A percentile compares a stretch with the other conserved stretches of the same genome.
These are phyloP conservation scores for Leccinum truebloodii DNA, from an alignment of 768 basidiomycete genomes.

Conservation along the genomic window DNA sequence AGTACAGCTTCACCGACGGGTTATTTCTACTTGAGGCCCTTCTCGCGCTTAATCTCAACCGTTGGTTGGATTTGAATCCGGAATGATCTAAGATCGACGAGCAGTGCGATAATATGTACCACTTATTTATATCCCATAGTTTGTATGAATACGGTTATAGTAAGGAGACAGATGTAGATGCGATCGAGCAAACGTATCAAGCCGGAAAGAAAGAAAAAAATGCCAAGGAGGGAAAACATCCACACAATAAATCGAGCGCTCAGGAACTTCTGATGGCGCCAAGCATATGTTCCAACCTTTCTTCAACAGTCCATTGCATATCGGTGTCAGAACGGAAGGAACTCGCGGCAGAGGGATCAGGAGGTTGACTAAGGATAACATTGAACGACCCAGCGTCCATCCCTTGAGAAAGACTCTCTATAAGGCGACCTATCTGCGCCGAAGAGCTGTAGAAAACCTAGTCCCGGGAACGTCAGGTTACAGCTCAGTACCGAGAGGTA, in stretches of 20 bases:
- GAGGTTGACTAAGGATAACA: conserved; percentile 48
- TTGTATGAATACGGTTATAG: conserved; percentile 36
- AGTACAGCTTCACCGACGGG: conserved; percentile 64
- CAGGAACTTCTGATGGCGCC: conserved; percentile 36
- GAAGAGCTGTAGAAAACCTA: conserved; percentile 50
- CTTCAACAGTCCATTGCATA: conserved; percentile 71
- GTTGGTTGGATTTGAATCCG: conserved; percentile 67
- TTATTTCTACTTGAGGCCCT: conserved; percentile 62
- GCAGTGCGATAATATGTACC: conserved; percentile 16
- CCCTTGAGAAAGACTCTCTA: conserved; percentile 79
- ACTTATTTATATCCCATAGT: conserved; percentile 36
- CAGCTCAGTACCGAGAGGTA: conserved; percentile 6
- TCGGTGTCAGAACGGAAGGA: conserved; percentile 64
- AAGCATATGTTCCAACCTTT: conserved; percentile 74
- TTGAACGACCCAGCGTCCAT: conserved; percentile 86
- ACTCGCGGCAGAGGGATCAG: conserved; percentile 60
- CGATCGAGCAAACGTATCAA: conserved; percentile 15
- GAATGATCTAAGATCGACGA: conserved; percentile 28
- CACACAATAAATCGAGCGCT: conserved; percentile 30
- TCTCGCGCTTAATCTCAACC: conserved; percentile 67
- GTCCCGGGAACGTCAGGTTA: conserved; percentile 12
- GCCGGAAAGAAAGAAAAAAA: conserved; percentile 9
- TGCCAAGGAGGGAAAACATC: conserved; percentile 13
- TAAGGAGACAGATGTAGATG: conserved; percentile 23
- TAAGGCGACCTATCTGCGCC: conserved; percentile 78